phyloP scores from a whole-genome alignment of 768 basidiomycete species.

The Melanogaster broomeanus region DNA sequence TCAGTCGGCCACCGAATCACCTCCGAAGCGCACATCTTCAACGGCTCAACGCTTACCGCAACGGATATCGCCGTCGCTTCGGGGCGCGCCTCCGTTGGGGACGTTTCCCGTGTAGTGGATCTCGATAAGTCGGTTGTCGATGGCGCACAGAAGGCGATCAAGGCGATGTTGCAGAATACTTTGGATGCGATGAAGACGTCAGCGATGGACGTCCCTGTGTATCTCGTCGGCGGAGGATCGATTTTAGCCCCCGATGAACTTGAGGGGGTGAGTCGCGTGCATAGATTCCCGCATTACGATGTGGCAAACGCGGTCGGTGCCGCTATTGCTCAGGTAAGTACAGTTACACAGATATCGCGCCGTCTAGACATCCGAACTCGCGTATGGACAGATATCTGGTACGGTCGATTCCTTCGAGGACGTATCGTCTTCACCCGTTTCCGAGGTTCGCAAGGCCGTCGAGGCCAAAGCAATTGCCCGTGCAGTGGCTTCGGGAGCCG shows the following conservation, averaged over 20 bases:
- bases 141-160: constrained; percentile 43
- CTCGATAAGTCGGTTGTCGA: constrained; percentile 29
- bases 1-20: constrained; percentile 61
- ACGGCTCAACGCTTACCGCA: constrained; percentile 56
- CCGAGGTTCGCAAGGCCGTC: constrained; percentile 35
- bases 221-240: constrained; percentile 68
- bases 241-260: constrained; percentile 56
- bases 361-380: constrained; percentile 3
- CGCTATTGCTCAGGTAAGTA: constrained; percentile 41
- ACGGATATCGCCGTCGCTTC: constrained; percentile 59
- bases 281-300: constrained; percentile 50
- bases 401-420: constrained; percentile 48
- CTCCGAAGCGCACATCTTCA: constrained; percentile 54
- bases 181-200: constrained; percentile 69
- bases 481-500: constrained; percentile 48
- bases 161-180: constrained; percentile 44
- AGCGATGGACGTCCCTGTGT: constrained; percentile 53
- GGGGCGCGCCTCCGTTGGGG: constrained; percentile 32
- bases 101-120: constrained; percentile 20
- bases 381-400: constrained; percentile 39
- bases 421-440: constrained; percentile 33
- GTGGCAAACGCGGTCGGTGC: constrained; percentile 68
- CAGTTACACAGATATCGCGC: not conserved
- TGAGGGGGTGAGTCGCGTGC: constrained; percentile 51
- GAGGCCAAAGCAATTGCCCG: constrained; percentile 41